These are phyloP conservation scores for Melaleuca quinquenervia DNA, from an alignment of 345 rosid genomes.

Conservation along the genomic window DNA sequence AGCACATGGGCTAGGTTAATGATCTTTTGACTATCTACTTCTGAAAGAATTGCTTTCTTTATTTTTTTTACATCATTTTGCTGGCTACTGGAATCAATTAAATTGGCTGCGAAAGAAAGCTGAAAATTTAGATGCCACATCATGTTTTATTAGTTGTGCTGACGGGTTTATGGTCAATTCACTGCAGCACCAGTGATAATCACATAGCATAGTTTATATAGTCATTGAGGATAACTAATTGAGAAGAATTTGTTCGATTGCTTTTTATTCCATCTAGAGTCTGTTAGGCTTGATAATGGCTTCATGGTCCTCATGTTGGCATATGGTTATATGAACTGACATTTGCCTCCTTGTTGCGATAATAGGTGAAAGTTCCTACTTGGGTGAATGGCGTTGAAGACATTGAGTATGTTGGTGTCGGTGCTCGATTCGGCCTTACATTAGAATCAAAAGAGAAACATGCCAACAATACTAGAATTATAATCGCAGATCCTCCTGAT, in stretches of 20 bases:
- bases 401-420: slow-evolving; percentile 78
- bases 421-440: slow-evolving; percentile 84
- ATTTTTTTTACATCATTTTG: not conserved
- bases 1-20: not conserved
- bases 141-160: not conserved
- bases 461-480: slow-evolving; percentile 46
- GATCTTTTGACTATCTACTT: not conserved
- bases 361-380: slow-evolving; percentile 82
- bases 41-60: not conserved
- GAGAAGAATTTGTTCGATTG: not conserved
- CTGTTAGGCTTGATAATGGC: not conserved
- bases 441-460: slow-evolving; percentile 81
- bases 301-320: not conserved
- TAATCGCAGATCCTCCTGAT: slow-evolving; percentile 74
- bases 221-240: not conserved
- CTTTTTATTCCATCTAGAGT: not conserved
- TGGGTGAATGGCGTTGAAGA: slow-evolving; percentile 46
- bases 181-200: not conserved
- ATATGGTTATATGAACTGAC: not conserved
- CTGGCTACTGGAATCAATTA: not conserved
- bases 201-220: not conserved
- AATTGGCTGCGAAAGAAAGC: not conserved
- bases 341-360: not conserved
- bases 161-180: not conserved
- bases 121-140: not conserved